These are phyloP conservation scores for Fallopia convolvulus DNA, from an alignment of 148 eudicot species.

Conservation along the genomic window DNA sequence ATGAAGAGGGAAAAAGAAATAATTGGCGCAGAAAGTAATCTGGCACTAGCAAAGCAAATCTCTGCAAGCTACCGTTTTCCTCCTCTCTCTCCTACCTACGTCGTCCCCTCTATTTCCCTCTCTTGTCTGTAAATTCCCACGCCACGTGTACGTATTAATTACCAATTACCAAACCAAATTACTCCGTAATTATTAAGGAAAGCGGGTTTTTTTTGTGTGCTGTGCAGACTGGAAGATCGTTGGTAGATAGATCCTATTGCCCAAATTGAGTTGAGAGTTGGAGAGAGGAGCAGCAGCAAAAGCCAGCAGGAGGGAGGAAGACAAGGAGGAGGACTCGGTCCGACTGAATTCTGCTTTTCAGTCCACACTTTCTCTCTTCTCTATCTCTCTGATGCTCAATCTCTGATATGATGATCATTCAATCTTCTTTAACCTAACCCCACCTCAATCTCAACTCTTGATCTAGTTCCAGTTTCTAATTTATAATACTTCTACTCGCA, in stretches of 20 bases:
- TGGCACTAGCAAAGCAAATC: not conserved
- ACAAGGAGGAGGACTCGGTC: conserved; percentile 7
- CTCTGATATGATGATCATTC: not conserved
- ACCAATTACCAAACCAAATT: not conserved
- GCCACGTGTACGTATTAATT: conserved; percentile 2
- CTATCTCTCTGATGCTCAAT: not conserved
- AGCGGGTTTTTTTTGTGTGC: not conserved
- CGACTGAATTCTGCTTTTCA: conserved; percentile 38
- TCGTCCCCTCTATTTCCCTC: not conserved
- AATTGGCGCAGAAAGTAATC: not conserved
- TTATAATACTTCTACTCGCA: not conserved
- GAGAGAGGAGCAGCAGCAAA: conserved; percentile 2
- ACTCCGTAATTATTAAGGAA: conserved; percentile 1
- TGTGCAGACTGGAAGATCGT: not conserved
- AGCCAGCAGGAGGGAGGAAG: not conserved
- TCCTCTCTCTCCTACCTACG: not conserved
- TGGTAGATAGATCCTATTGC: not conserved
- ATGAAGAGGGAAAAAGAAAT: not conserved
- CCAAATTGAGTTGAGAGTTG: conserved; percentile 10
- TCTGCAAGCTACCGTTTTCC: not conserved
- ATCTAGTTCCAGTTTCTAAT: not conserved
- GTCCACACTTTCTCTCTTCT: conserved; percentile 29
- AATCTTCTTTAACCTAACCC: not conserved
- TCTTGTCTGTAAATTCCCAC: not conserved
- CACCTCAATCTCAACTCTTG: not conserved